Evolutionary conservation across 108 stramenopile species (phyloP).

Genomic region (Pseudonitzschia delicatissima): DNA sequence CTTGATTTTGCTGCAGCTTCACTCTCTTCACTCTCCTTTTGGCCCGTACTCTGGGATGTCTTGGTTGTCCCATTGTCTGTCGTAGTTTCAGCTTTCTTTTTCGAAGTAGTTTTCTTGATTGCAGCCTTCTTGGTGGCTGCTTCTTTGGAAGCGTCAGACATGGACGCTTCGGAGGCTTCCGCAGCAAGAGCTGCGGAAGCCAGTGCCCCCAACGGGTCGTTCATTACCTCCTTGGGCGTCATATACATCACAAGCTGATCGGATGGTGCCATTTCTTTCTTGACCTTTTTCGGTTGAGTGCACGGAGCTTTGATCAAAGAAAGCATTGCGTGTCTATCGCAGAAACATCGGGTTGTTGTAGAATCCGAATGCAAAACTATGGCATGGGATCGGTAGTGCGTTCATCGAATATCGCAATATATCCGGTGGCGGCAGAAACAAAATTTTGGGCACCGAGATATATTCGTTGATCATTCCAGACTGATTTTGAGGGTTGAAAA

Average conservation of each 20-base stretch:
- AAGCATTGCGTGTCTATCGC: constrained; percentile 8
- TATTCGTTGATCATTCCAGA: constrained; percentile 1
- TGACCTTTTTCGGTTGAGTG: neutral
- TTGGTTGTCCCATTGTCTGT: neutral
- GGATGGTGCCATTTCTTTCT: constrained; percentile 8
- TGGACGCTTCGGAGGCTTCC: constrained; percentile 33
- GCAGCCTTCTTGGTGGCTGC: neutral
- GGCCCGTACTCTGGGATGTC: neutral
- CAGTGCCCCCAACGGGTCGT: constrained; percentile 36
- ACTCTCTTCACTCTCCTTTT: neutral
- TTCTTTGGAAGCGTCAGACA: constrained; percentile 20
- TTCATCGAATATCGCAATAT: neutral
- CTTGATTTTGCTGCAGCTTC: neutral
- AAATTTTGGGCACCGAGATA: neutral
- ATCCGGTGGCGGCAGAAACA: constrained; percentile 8
- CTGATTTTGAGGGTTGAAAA: neutral
- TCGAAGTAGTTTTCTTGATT: neutral
- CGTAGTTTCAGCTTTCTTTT: neutral
- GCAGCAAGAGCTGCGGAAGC: constrained; percentile 40
- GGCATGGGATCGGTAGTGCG: neutral
- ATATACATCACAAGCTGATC: constrained; percentile 13
- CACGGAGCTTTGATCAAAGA: constrained; percentile 9
- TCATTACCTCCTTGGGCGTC: constrained; percentile 23
- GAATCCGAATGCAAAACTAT: neutral
- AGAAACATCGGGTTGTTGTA: no score